Percentiles rank a stretch among this genome's conserved stretches.
phyloP scores from a whole-genome alignment of 164 flowering plant species.

The Houttuynia cordata region DNA sequence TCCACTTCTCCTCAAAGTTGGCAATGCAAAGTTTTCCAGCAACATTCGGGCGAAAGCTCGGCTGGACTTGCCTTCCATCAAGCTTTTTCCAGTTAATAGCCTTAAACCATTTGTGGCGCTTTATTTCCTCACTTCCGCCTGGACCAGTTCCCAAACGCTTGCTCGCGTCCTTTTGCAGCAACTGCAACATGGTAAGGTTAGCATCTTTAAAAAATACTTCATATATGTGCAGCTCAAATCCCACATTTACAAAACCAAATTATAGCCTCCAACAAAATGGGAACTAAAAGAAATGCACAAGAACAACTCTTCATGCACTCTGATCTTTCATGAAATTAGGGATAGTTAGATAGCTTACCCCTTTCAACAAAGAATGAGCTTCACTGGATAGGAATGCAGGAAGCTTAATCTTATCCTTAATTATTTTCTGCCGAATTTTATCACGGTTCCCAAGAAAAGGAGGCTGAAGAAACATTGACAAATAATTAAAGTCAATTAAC shows the following conservation, averaged over 20 bases:
- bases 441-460: conserved; percentile 65
- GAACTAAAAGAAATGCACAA: not conserved
- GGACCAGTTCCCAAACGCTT: conserved; percentile 73
- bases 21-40: conserved; percentile 67
- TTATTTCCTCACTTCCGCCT: conserved; percentile 61
- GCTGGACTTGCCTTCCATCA: conserved; percentile 54
- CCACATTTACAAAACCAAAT: not conserved
- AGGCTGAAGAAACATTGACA: conserved; percentile 37
- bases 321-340: not conserved
- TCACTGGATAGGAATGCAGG: conserved; percentile 74
- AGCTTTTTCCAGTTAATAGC: conserved; percentile 79
- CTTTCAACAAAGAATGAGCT: conserved; percentile 81
- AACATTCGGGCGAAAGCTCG: conserved; percentile 76
- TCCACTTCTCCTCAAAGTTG: conserved; percentile 76
- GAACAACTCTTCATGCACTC: not conserved
- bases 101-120: conserved; percentile 82
- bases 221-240: not conserved
- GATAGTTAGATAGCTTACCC: conserved; percentile 28
- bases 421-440: conserved; percentile 77
- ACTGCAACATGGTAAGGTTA: conserved; percentile 20
- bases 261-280: not conserved
- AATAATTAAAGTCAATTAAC: not conserved
- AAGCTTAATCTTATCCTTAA: conserved; percentile 80
- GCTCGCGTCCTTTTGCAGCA: conserved; percentile 67
- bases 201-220: too few relatives aligned